phyloP scores from a whole-genome alignment of 441 rosid genomes.

The Manihot esculenta region DNA sequence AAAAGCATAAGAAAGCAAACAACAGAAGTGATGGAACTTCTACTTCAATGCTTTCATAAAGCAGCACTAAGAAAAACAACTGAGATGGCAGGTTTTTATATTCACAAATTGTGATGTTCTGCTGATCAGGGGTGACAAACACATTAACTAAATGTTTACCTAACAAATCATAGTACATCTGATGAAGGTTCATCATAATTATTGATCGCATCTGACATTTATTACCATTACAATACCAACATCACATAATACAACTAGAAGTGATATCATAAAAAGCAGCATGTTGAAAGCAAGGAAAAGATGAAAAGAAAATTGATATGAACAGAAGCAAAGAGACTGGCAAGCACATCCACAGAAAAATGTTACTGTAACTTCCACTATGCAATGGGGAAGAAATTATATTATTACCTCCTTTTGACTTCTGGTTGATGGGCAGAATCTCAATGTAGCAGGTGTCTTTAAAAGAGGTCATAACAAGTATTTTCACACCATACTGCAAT shows the following conservation, averaged over 20 bases:
- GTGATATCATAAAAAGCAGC: background rate
- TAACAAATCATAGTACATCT: background rate
- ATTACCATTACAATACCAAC: background rate
- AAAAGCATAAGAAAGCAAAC: background rate
- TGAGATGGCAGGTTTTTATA: background rate
- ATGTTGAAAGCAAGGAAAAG: background rate
- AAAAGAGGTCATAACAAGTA: slow-evolving; percentile 82
- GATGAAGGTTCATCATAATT: background rate
- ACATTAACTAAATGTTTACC: background rate
- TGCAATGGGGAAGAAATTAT: background rate
- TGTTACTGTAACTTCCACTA: background rate
- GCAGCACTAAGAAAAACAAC: background rate
- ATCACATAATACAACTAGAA: background rate
- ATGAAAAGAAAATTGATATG: too few relatives aligned
- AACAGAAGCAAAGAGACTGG: too few relatives aligned
- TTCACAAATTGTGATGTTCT: background rate
- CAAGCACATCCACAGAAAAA: background rate
- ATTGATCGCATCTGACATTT: background rate
- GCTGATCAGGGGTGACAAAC: background rate
- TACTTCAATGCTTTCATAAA: background rate
- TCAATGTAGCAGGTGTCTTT: slow-evolving; percentile 87
- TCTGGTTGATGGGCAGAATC: slow-evolving; percentile 67
- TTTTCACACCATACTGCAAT: slow-evolving; percentile 80
- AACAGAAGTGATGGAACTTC: background rate
- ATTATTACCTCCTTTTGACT: slow-evolving; percentile 65